Conservation (phyloP, 805 yeast species). For the Myxozyma lipomycoides region DNA sequence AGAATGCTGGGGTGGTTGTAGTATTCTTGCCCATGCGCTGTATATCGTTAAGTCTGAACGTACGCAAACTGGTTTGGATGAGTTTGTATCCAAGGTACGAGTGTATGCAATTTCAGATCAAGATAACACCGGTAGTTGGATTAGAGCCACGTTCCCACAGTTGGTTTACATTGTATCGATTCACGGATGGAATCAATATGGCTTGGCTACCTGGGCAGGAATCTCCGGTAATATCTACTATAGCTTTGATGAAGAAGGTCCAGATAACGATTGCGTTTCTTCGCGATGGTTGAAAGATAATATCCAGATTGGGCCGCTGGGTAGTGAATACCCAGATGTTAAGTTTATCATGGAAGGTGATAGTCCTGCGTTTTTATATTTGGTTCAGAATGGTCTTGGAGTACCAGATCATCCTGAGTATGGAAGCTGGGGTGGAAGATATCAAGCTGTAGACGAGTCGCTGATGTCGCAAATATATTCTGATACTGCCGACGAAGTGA, state of each 20-base stretch:
- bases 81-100: slow-evolving; percentile 2
- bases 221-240: slow-evolving; percentile 6
- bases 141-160: slow-evolving; percentile 2
- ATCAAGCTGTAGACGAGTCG: background rate
- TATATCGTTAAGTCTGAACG: background rate
- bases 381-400: slow-evolving; percentile 10
- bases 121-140: slow-evolving; percentile 8
- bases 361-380: slow-evolving; percentile 8
- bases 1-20: slow-evolving; percentile 9
- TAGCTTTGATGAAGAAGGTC: slow-evolving; percentile 6
- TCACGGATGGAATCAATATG: slow-evolving; percentile 11
- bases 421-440: slow-evolving; percentile 11
- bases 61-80: background rate
- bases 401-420: slow-evolving; percentile 6
- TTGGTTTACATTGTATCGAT: slow-evolving; percentile 5
- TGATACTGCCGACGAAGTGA: slow-evolving; percentile 7
- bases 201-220: slow-evolving; percentile 7
- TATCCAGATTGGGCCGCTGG: slow-evolving; percentile 11
- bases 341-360: slow-evolving; percentile 8
- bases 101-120: slow-evolving; percentile 13
- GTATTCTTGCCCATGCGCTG: slow-evolving; percentile 6
- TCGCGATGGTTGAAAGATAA: slow-evolving; percentile 7
- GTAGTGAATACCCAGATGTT: slow-evolving; percentile 2
- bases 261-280: background rate
- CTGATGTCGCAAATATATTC: background rate